Evolutionary conservation across 805 yeast species (phyloP).

Genomic region (Starmerella roubikii): DNA sequence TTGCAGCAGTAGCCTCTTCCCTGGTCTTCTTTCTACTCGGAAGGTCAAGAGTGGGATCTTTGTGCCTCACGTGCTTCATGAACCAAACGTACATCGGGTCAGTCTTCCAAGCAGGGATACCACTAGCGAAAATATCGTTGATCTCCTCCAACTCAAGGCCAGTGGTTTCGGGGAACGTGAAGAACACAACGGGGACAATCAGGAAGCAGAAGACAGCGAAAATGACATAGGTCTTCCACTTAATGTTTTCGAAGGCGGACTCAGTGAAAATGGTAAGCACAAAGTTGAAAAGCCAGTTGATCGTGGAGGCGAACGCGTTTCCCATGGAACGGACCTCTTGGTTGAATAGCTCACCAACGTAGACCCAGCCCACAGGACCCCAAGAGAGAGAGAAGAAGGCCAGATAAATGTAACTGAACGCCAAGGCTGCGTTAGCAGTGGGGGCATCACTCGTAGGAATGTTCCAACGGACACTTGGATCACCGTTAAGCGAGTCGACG

Average conservation of each 20-base stretch:
- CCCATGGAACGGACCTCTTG: constrained; percentile 64
- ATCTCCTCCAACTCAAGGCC: constrained; percentile 56
- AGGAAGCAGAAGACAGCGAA: constrained; percentile 60
- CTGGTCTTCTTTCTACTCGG: too few species aligned
- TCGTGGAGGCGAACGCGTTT: constrained; percentile 55
- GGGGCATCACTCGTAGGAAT: constrained; percentile 31
- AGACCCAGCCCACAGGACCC: constrained; percentile 73
- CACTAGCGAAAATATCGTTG: constrained; percentile 39
- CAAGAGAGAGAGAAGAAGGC: constrained; percentile 70
- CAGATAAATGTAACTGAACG: constrained; percentile 46
- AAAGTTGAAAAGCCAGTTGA: constrained; percentile 73
- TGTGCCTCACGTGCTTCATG: constrained; percentile 10
- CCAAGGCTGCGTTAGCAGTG: constrained; percentile 36
- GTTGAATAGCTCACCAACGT: constrained; percentile 51
- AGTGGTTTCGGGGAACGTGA: constrained; percentile 50
- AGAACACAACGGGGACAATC: constrained; percentile 43
- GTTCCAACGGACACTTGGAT: constrained; percentile 39
- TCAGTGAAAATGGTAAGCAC: constrained; percentile 59
- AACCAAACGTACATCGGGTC: constrained; percentile 12
- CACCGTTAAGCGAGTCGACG: constrained; percentile 16
- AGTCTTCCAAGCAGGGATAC: constrained; percentile 19
- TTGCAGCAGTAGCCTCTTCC: too few species aligned
- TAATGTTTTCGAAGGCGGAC: constrained; percentile 58
- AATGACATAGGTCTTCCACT: constrained; percentile 50
- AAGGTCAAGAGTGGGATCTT: constrained; percentile 11